A percentile compares a stretch with the other conserved stretches of the same genome.
phyloP scores from a whole-genome alignment of 2,329 filamentous ascomycete genomes.

The Teratosphaeria zuluensis region DNA sequence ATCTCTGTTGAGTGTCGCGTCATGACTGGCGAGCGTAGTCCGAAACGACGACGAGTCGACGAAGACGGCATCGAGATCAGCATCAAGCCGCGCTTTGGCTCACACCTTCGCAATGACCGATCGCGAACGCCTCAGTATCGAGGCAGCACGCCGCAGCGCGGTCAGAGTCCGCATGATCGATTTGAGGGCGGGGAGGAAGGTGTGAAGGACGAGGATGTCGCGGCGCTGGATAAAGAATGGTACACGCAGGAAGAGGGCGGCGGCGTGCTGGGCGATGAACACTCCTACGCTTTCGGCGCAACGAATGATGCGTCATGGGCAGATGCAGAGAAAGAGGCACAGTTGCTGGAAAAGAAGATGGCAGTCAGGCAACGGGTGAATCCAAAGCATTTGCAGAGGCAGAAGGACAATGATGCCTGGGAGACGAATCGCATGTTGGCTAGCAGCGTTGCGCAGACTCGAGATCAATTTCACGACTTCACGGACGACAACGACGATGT shows the following conservation, averaged over 20 bases:
- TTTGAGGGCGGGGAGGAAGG: constrained; percentile 55
- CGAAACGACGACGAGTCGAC: constrained; percentile 59
- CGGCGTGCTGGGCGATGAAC: constrained; percentile 79
- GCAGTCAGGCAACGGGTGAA: constrained; percentile 34
- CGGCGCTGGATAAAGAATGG: constrained; percentile 81
- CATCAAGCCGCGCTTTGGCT: constrained; percentile 15
- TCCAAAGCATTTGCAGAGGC: constrained; percentile 69
- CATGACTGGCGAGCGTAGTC: constrained; percentile 34
- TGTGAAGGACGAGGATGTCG: constrained; percentile 56
- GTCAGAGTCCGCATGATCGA: constrained; percentile 40
- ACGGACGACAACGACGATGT: constrained; percentile 77
- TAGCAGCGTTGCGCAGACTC: constrained; percentile 84
- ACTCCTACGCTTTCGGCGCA: constrained; percentile 83
- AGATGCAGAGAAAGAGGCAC: constrained; percentile 65
- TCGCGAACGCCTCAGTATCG: constrained; percentile 10
- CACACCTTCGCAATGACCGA: constrained; percentile 32
- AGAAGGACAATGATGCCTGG: constrained; percentile 95
- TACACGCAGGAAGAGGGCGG: constrained; percentile 74
- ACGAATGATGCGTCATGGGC: constrained; percentile 58
- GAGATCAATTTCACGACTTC: constrained; percentile 69
- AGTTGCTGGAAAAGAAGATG: constrained; percentile 71
- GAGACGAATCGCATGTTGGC: constrained; percentile 98
- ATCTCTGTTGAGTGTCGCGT: neutral
- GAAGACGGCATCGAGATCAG: constrained; percentile 44
- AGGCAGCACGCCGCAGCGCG: constrained; percentile 15